Base-by-base conservation (phyloP, 768 basidiomycete genomes). In the Suillus alpinus region DNA sequence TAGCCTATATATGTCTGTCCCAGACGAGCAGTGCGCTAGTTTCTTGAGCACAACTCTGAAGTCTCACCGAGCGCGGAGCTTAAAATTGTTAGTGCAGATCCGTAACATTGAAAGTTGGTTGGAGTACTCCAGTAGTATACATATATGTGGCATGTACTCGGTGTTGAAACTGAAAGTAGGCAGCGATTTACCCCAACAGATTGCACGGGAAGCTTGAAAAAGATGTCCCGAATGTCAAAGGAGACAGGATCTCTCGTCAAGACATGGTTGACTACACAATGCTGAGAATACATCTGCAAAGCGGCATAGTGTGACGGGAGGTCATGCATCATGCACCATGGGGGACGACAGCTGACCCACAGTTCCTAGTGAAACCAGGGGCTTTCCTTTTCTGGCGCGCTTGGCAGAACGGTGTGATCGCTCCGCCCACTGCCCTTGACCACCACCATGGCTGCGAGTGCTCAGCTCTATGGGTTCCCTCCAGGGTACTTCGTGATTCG, bases 401-500 rank as follows among this genome's bases (percentile, higher is more conserved):
- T 43, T 36, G 34, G 34, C 34, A 36, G 34, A 9, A 36, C 23
- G 13, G n/a, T 43, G 23, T 14, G 13, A 46, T 46, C 23, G 23
- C 40, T 13, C 44, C 44, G 29, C 26, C 16, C 31, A 32, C 32
- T 29, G 39, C 34, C 44, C 41, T 36, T 41, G 34, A 46, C 32
- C 47, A 12, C 52, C 29, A 44, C 16, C 29, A 63, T 65, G 63
- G 23, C 63, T 47, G 61, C 59, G 31, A 68, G 72, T 62, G 65
- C 65, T 16, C 69, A 72, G 39, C 62, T 73, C 55, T 70, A 61
- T 26, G 72, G 72, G 58, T 73, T 78, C 26, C 76, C 76, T n/a
- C 61, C 72, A 59, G 77, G 78, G 13, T 78, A 78, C 62, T 79
- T 80, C 61, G 62, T 78, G 51, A 72, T 79, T 59, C 73, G 76